These are phyloP conservation scores for Maudiozyma bulderi DNA, from an alignment of 805 yeast genomes.

Conservation along the genomic window DNA sequence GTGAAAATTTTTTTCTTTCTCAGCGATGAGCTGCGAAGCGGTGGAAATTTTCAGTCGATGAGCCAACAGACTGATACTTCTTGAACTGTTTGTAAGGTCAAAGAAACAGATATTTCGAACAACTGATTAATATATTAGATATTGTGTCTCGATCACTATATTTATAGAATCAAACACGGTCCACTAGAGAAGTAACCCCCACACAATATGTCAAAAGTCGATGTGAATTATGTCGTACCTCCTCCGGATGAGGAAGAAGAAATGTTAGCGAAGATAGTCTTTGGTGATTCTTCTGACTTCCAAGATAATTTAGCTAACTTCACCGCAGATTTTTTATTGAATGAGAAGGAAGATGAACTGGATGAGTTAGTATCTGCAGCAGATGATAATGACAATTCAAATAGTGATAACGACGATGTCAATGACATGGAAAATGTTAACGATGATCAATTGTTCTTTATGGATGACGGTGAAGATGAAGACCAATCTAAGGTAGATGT, in stretches of 20 bases:
- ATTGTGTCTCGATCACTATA: too few relatives aligned
- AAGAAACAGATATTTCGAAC: too few relatives aligned
- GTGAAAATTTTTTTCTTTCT: too few relatives aligned
- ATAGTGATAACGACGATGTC: conserved; percentile 23
- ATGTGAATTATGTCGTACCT: conserved; percentile 29
- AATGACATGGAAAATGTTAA: conserved; percentile 20
- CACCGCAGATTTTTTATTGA: conserved; percentile 32
- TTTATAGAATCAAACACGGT: too few relatives aligned
- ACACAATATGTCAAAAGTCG: neutral
- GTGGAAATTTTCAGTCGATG: too few relatives aligned
- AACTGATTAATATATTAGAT: too few relatives aligned
- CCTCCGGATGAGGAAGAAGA: conserved; percentile 82
- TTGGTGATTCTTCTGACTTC: conserved; percentile 62
- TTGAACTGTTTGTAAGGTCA: too few relatives aligned
- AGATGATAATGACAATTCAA: conserved; percentile 20
- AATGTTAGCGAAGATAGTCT: conserved; percentile 69
- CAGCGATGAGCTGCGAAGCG: too few relatives aligned
- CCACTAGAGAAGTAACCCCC: too few relatives aligned
- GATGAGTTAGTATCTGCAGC: conserved; percentile 9
- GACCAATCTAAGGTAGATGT: conserved; percentile 8
- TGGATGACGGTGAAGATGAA: conserved; percentile 15
- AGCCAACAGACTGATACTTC: too few relatives aligned
- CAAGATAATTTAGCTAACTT: conserved; percentile 55
- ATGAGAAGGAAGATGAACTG: conserved; percentile 32
- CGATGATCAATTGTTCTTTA: conserved; percentile 20